Percentiles rank a stretch among this genome's conserved stretches.
Evolutionary conservation across 2,329 filamentous ascomycete species (phyloP).

Genomic region (Epicoccum sorghinum): DNA sequence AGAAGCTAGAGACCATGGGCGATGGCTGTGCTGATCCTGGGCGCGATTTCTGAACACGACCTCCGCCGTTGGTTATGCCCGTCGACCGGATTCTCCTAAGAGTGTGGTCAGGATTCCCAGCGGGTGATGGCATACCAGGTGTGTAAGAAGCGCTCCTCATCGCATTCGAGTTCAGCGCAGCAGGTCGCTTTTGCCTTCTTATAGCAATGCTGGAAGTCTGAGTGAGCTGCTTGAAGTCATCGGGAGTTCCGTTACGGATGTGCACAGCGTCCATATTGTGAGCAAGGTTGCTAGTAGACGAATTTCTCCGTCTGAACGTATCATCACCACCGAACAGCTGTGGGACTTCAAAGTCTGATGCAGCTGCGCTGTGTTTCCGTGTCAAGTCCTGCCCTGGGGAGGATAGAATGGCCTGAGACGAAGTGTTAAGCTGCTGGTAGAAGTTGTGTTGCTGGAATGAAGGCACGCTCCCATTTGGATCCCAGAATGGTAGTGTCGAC

Average conservation of each 20-base stretch:
- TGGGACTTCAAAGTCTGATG: constrained; percentile 41
- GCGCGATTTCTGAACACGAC: constrained; percentile 55
- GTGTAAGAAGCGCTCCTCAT: constrained; percentile 52
- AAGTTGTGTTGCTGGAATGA: constrained; percentile 36
- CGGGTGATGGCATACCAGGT: constrained; percentile 49
- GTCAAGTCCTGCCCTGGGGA: constrained; percentile 39
- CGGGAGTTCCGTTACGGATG: constrained; percentile 43
- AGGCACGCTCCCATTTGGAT: constrained; percentile 25
- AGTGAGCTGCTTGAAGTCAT: constrained; percentile 46
- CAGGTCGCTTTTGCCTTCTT: constrained; percentile 49
- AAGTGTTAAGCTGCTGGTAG: constrained; percentile 46
- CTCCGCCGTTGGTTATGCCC: constrained; percentile 51
- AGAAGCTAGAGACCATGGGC: constrained; percentile 54
- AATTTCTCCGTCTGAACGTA: constrained; percentile 43
- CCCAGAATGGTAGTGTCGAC: constrained; percentile 40
- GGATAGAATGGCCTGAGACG: constrained; percentile 44
- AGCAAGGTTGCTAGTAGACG: constrained; percentile 48
- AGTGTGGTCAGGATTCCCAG: constrained; percentile 46
- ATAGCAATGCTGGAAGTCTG: constrained; percentile 51
- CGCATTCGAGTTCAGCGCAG: constrained; percentile 48
- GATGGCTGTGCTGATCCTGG: constrained; percentile 56
- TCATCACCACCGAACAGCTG: constrained; percentile 39
- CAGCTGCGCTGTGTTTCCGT: constrained; percentile 37
- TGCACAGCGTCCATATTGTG: constrained; percentile 48
- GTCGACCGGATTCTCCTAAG: constrained; percentile 57